Conservation (phyloP, 805 yeast genomes). For the Spathaspora arborariae region DNA sequence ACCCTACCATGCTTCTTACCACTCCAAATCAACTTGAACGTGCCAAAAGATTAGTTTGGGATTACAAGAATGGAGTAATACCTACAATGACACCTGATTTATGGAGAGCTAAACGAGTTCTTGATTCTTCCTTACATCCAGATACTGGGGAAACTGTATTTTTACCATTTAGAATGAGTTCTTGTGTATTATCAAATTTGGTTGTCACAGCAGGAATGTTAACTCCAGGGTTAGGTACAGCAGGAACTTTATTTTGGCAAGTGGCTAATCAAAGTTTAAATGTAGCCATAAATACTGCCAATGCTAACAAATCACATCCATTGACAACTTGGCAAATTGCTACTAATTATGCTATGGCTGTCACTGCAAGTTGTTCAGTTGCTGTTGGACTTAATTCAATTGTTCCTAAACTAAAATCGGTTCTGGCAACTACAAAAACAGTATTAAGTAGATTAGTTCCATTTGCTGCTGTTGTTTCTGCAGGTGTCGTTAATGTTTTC, state of each 20-base stretch:
- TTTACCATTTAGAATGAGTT: constrained; percentile 95
- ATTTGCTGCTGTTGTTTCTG: constrained; percentile 97
- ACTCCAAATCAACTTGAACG: constrained; percentile 56
- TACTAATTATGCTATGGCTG: constrained; percentile 82
- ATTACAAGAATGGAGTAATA: constrained; percentile 66
- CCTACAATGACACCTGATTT: constrained; percentile 70
- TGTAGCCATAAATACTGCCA: constrained; percentile 95
- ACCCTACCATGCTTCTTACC: constrained; percentile 84
- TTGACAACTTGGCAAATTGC: constrained; percentile 72
- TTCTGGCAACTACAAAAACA: constrained; percentile 67
- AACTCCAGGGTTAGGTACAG: constrained; percentile 86
- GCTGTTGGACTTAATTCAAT: constrained; percentile 89
- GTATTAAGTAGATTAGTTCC: constrained; percentile 88
- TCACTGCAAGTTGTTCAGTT: constrained; percentile 90
- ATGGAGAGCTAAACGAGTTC: constrained; percentile 82
- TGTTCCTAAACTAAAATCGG: constrained; percentile 76
- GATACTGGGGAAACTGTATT: constrained; percentile 93
- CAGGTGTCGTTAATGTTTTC: constrained; percentile 94
- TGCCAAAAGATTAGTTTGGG: constrained; percentile 65
- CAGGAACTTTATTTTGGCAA: constrained; percentile 96
- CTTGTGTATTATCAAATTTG: constrained; percentile 87
- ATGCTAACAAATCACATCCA: constrained; percentile 93
- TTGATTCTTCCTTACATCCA: constrained; percentile 94
- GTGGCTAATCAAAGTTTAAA: constrained; percentile 94
- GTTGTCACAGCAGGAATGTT: constrained; percentile 98